These are phyloP conservation scores for Fusarium torulosum DNA, from an alignment of 2,329 filamentous ascomycete species.

Conservation along the genomic window DNA sequence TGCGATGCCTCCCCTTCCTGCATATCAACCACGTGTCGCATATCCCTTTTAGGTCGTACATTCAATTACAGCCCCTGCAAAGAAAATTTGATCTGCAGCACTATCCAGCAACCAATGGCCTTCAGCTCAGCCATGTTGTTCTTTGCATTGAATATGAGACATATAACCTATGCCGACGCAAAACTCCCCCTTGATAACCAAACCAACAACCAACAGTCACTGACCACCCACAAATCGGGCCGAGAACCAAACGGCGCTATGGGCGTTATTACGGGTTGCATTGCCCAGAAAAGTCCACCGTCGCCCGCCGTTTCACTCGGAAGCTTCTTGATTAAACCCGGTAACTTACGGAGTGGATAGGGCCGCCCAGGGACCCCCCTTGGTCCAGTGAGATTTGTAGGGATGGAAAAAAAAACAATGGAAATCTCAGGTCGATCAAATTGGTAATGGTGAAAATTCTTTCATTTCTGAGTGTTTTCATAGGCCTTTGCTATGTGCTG, in stretches of 20 bases:
- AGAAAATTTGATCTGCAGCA: background rate
- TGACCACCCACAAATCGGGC: slow-evolving; percentile 3
- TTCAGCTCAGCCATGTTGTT: background rate
- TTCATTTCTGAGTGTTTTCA: slow-evolving; percentile 3
- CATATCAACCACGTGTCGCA: background rate
- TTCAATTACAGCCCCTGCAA: background rate
- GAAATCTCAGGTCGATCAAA: slow-evolving; percentile 6
- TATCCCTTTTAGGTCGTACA: background rate
- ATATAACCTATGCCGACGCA: background rate
- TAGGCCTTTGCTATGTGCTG: background rate
- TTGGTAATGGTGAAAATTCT: slow-evolving; percentile 5
- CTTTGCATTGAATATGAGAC: background rate
- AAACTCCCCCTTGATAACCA: too few relatives aligned
- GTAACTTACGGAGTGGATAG: slow-evolving; percentile 14
- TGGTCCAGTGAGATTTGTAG: slow-evolving; percentile 13
- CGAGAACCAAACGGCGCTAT: background rate
- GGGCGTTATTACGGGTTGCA: slow-evolving; percentile 2
- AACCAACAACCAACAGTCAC: background rate
- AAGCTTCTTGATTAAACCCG: background rate
- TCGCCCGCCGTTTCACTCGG: slow-evolving; percentile 9
- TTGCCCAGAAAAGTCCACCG: background rate
- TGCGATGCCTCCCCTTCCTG: background rate
- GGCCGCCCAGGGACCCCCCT: slow-evolving; percentile 9
- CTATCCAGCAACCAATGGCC: background rate
- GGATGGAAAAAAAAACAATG: background rate